Base-by-base conservation (phyloP, 2,329 filamentous ascomycete species). In the Trichophyton simii region DNA sequence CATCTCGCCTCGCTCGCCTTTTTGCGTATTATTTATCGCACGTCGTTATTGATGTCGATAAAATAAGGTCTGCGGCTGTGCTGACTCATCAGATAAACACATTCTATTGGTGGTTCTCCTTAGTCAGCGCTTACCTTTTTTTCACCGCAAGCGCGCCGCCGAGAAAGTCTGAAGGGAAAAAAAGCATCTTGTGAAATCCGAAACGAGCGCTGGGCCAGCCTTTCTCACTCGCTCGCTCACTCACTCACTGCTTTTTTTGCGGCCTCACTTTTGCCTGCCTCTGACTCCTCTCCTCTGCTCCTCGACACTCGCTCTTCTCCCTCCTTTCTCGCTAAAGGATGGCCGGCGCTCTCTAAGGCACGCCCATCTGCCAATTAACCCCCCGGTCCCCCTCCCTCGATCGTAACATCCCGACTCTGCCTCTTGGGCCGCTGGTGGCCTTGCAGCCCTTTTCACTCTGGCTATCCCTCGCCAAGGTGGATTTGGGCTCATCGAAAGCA, bases 391-490 rank as follows among this genome's bases (percentile, higher is more conserved):
- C 11, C 22, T 18, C 18, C 18, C 22, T 54, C 22, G 20, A 28
- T 28, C 22, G 15, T n/a, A 18, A n/a, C 41, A 44, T n/a, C 41
- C 41, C 5, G n/a, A 44, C 34, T 38, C 34, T 38, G 34, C 34
- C 34, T 38, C 34, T 38, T 38, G 34, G 34, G 48, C 25, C 18
- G 48, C 48, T n/a, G 48, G n/a, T n/a, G 50, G 28, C n/a, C 50
- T 36, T 28, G 72, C 72, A 72, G 74, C 75, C 73, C 73, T 72
- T 73, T 76, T 73, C 73, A 36, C 50, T 55, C 50, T 55, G 50
- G 75, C 75, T 75, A 75, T 31, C 75, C 73, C 69, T 69, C 72
- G 77, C 77, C 78, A 76, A 76, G n/a, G 74, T 72, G 71, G 74
- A 76, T 73, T 76, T 69, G 74, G 73, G 74, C 71, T 72, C 73